Base-by-base conservation (phyloP, 208 protist genomes). In the Crithidia mellificae region DNA sequence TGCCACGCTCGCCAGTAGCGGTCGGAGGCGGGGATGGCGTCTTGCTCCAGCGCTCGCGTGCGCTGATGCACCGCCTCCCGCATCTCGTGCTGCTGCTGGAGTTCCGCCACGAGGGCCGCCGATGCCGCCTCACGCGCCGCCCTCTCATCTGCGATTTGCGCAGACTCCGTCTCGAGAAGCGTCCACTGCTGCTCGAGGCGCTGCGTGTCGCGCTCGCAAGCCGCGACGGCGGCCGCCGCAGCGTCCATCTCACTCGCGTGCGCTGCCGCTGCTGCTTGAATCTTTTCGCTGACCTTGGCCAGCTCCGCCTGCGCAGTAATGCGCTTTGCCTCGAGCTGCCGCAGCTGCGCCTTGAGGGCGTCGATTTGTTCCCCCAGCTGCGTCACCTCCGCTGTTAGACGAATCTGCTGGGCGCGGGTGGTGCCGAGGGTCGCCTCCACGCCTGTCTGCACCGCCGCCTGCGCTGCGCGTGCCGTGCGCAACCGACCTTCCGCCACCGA, bases 271-370 rank as follows among this genome's bases (percentile, higher is more conserved):
- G 62, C 49, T 12, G 39, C 38, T 20, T 66, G n/a, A 29, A 77
- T 22, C 19, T 34, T 39, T 1, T 52, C 51, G 6, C 6, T 32
- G 32, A 70, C 59, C 30, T 47, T 47, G 15, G 53, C 52, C 41
- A 68, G 51, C 52, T 49, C 24, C 20, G 51, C 49, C 0, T 52
- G 30, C 0, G 74, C 58, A 6, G 39, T 41, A 0, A 27, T 27
- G 4, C 83, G 69, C 51, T 66, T 57, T 46, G 38, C 63, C 50
- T 84, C 82, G 20, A 82, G 47, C 30, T 30, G 25, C 11, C 56
- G 64, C 51, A 78, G 72, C 51, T 84, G 53, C 30, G 44, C 39
- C 34, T 78, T 63, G 11, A 88, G 44, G 1, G 57, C 54, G 27
- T 57, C 44, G 22, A 70, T 61, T 4, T 38, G 53, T 5, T n/a